Conservation (phyloP, 306 rosid species). For the Lathyrus oleraceus region DNA sequence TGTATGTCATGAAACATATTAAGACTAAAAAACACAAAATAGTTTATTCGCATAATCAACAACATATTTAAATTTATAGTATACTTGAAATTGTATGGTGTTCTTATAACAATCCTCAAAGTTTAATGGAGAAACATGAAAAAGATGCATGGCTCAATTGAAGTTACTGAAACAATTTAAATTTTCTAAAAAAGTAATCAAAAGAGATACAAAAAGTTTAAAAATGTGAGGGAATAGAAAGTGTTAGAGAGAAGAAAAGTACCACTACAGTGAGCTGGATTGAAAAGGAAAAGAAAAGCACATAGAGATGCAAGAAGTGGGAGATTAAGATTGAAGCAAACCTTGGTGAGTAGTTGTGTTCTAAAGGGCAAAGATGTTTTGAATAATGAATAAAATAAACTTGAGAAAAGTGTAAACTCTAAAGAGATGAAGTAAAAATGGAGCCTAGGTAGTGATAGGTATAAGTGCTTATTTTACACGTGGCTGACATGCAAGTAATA, state of each 20-base stretch:
- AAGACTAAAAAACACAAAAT: too few relatives aligned
- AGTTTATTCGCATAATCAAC: too few relatives aligned
- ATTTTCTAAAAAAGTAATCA: neutral
- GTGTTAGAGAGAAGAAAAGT: neutral
- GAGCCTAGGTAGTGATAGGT: conserved; percentile 36
- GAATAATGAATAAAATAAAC: too few relatives aligned
- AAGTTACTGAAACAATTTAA: neutral
- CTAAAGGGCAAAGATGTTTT: neutral
- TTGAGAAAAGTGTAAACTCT: too few relatives aligned
- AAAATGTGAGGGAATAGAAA: too few relatives aligned
- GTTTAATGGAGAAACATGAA: neutral
- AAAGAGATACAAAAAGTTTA: neutral
- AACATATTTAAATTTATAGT: too few relatives aligned
- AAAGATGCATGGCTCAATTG: neutral
- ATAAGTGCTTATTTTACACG: conserved; percentile 39
- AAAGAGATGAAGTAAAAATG: conserved; percentile 4
- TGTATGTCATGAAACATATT: too few relatives aligned
- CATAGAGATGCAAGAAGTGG: conserved; percentile 24
- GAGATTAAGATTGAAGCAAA: conserved; percentile 30
- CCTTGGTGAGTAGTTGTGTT: conserved; percentile 33
- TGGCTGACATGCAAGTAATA: conserved; percentile 60
- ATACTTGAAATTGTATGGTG: too few relatives aligned
- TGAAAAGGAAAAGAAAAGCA: conserved; percentile 33
- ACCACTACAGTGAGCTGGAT: conserved; percentile 34
- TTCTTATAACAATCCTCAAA: neutral